Percentiles rank a stretch among this genome's conserved stretches.
These are phyloP conservation scores for Dendrocalamus sinicus DNA, from an alignment of 176 grass and related monocot genomes.

Conservation along the genomic window DNA sequence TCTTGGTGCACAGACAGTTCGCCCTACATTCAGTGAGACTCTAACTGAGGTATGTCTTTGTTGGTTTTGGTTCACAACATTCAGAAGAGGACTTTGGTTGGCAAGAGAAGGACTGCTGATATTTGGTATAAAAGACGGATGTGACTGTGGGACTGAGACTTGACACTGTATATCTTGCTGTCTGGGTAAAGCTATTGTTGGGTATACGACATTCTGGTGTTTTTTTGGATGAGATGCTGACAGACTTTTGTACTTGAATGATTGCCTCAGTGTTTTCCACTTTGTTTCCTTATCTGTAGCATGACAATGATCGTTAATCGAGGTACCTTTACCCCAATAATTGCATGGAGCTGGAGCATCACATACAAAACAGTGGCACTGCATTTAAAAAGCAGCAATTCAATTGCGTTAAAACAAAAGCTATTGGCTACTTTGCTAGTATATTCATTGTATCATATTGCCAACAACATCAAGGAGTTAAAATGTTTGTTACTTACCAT, in stretches of 20 bases:
- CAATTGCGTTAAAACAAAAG: background rate
- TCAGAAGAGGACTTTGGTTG: constrained; percentile 15
- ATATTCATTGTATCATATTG: background rate
- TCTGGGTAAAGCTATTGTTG: constrained; percentile 25
- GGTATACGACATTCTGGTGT: constrained; percentile 24
- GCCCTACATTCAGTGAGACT: constrained; percentile 42
- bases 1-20: constrained; percentile 43
- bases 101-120: constrained; percentile 25
- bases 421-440: constrained; percentile 8
- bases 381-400: constrained; percentile 57
- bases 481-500: constrained; percentile 64
- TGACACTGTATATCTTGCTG: constrained; percentile 42
- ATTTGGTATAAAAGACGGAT: constrained; percentile 30
- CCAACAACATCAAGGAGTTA: constrained; percentile 11
- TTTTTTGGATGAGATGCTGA: constrained; percentile 49
- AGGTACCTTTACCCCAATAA: constrained; percentile 66
- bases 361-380: constrained; percentile 99
- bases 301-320: constrained; percentile 71
- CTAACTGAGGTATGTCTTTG: constrained; percentile 46
- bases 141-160: constrained; percentile 25
- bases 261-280: constrained; percentile 67
- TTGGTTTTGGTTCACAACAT: constrained; percentile 45
- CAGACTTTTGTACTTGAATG: constrained; percentile 50
- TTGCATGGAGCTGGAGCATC: constrained; percentile 81
- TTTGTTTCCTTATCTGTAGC: constrained; percentile 73